Base-by-base conservation (phyloP, 1,139 yeast species). In the Petasospora rhodanensis region DNA sequence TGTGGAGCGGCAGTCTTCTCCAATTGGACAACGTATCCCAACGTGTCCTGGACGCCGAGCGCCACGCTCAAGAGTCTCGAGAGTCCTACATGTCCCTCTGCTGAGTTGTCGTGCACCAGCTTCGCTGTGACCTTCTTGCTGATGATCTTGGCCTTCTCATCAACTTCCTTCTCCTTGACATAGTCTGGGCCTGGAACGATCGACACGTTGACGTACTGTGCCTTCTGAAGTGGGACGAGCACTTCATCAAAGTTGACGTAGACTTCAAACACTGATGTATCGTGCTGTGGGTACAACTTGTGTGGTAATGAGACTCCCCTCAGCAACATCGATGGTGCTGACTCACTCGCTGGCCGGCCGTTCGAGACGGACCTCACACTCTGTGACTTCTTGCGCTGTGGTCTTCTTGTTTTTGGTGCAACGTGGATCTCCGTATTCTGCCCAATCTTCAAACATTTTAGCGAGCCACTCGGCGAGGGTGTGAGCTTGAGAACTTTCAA, bases 361-460 rank as follows among this genome's bases (percentile, higher is more conserved):
- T 61, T 58, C 6, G 61, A 52, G 10, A 64, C 53, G 4, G 55
- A 46, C 7, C 62, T 42, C 20, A 46, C 45, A 5, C 49, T 40
- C 13, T 35, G 46, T 5, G 46, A 35, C 28, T 38, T 48, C 29
- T 45, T 46, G 24, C 47, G 43, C 17, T 40, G 31, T 7, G 49
- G 59, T 61, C 47, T 62, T 63, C 45, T 77, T 59, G 17, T 70
- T 68, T 53, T 82, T 81, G 9, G 96, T 3, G 95, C 87, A 34
- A 91, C 79, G 28, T 85, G 76, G 8, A 89, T 73, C 51, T 89
- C 95, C 17, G 95, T 76, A 41, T 76, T 75, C 2, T 85, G 81
- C 0, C 79, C 71, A 8, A 91, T 59, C 43, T 72, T 69, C 2
- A 86, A 94, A 49, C 63, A 72, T 9, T 42, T 45, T 19, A 41